phyloP scores from a whole-genome alignment of 78 protist genomes.

The Trichosphaerium sp. region DNA sequence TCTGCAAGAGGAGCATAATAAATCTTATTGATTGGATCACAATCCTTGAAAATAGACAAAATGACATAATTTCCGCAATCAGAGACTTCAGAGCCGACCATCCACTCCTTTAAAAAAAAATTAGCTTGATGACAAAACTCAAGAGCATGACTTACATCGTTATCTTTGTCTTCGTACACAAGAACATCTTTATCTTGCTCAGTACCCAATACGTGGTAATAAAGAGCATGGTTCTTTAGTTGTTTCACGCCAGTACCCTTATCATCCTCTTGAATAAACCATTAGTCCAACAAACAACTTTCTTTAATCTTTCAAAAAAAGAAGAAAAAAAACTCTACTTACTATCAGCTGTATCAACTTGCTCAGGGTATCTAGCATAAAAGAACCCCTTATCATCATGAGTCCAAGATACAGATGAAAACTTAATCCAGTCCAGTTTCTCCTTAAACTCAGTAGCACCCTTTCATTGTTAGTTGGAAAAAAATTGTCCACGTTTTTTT shows the following conservation, averaged over 20 bases:
- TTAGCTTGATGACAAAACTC: not conserved
- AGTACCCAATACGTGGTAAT: slow-evolving; percentile 62
- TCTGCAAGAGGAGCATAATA: not conserved
- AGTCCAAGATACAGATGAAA: slow-evolving; percentile 48
- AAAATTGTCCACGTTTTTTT: not conserved
- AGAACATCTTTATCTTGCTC: slow-evolving; percentile 46
- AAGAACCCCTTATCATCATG: slow-evolving; percentile 61
- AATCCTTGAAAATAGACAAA: slow-evolving; percentile 10
- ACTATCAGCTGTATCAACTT: not conserved
- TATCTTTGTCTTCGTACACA: slow-evolving; percentile 8
- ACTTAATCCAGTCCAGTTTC: slow-evolving; percentile 65
- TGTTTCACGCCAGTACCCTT: slow-evolving; percentile 40
- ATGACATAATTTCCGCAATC: slow-evolving; percentile 36
- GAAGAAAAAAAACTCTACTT: not conserved
- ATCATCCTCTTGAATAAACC: no score
- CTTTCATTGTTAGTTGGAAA: no score
- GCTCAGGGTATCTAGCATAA: slow-evolving; percentile 31
- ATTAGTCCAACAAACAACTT: not conserved
- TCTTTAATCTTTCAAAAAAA: not conserved
- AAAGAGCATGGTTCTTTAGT: slow-evolving; percentile 22
- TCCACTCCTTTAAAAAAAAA: not conserved
- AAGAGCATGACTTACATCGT: not conserved
- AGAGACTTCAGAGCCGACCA: slow-evolving; percentile 8
- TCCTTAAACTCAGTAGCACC: slow-evolving; percentile 45
- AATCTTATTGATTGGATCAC: slow-evolving; percentile 41